These are phyloP conservation scores for Botrytis hyacinthi DNA, from an alignment of 2,329 filamentous ascomycete species.

Conservation along the genomic window DNA sequence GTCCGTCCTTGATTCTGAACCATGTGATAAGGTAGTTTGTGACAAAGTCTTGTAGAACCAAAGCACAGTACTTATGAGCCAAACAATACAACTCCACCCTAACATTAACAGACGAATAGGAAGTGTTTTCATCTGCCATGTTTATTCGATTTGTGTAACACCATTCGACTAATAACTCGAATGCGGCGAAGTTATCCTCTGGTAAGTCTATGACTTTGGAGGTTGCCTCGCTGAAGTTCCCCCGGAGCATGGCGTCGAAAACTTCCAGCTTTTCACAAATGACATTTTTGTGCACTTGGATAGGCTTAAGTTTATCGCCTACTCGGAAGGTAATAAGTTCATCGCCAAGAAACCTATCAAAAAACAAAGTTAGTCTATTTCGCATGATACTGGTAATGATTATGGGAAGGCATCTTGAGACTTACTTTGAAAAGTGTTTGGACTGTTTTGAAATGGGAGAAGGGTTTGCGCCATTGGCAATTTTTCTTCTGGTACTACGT, in stretches of 20 bases:
- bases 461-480: neutral
- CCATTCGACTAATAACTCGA: conserved; percentile 13
- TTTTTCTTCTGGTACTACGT: neutral
- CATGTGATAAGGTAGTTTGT: conserved; percentile 5
- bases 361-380: neutral
- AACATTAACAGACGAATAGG: neutral
- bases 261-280: conserved; percentile 20
- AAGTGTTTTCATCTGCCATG: neutral
- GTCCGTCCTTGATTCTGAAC: neutral
- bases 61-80: conserved; percentile 4
- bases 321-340: neutral
- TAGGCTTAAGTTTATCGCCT: neutral
- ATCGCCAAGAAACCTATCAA: neutral
- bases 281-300: conserved; percentile 17
- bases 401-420: neutral
- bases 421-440: conserved; percentile 5
- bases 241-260: conserved; percentile 22
- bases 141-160: conserved; percentile 5
- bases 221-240: conserved; percentile 19
- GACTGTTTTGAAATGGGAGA: neutral
- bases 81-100: neutral
- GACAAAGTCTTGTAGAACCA: neutral
- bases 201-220: conserved; percentile 15
- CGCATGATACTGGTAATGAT: neutral
- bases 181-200: conserved; percentile 22